Base-by-base conservation (phyloP, 106 monocot species). In the Dendrobium huoshanense region DNA sequence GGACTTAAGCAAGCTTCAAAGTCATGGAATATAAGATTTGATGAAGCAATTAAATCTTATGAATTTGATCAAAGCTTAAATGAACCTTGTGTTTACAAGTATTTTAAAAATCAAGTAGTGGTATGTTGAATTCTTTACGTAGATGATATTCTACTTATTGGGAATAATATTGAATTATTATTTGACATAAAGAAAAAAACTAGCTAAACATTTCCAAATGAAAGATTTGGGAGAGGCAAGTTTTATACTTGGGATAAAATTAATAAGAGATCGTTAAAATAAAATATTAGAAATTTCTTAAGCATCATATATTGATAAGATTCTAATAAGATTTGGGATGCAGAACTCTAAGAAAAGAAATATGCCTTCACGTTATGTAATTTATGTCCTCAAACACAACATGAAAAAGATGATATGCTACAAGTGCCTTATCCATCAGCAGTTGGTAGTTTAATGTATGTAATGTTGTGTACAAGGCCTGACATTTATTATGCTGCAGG, bases 301-400 rank as follows among this genome's bases (percentile, higher is more conserved):
- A 75, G 75, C 41, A 16, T 4, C 41, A 42, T 75, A 75, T 42
- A 75, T 75, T 19, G 41, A 75, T n/a, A 75, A 40, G 43, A 11
- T 75, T 40, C 75, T 75, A 5, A 20, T 44, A 16, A 13, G 17
- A 19, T 75, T 42, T 75, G 43, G 6, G 42, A 42, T 42, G 42
- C 41, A 75, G 2, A 75, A 77, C 44, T 77, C 45, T 44, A 77
- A 77, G n/a, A 77, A 42, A 77, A 47, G 47, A 48, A 22, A n/a
- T 44, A 24, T 77, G 48, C 45, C 76, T 77, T 77, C 24, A 9
- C 42, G 47, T 22, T n/a, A 48, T 48, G 44, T 19, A 49, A 11
- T 48, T 48, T 4, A 41, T 77, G 76, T 24, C 76, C 76, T 2
- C 47, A 77, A 48, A 27, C 27, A 27, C 27, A 27, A 27, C 27